A percentile compares a stretch with the other conserved stretches of the same genome.
These are phyloP conservation scores for Ocimum tenuiflorum DNA, from an alignment of 257 asterid species.

Conservation along the genomic window DNA sequence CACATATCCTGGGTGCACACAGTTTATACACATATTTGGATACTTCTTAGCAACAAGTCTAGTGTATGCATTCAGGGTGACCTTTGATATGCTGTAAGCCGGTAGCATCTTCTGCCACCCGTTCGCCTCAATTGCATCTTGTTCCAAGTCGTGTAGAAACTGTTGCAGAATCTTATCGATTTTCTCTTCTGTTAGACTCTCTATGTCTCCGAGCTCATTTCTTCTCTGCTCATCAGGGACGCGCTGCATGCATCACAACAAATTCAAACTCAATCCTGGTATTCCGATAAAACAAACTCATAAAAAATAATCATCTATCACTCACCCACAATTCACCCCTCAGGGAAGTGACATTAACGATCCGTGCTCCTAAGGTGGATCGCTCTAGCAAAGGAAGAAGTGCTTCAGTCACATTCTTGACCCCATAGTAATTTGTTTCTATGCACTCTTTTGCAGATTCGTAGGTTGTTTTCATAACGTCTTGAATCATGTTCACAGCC, in stretches of 20 bases:
- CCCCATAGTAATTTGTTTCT: conserved; percentile 66
- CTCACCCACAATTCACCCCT: conserved; percentile 65
- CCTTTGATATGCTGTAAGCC: conserved; percentile 75
- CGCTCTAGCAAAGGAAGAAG: conserved; percentile 59
- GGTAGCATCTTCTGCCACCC: conserved; percentile 86
- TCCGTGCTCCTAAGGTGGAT: conserved; percentile 57
- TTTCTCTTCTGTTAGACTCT: conserved; percentile 52
- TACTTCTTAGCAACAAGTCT: conserved; percentile 61
- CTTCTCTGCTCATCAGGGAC: conserved; percentile 52
- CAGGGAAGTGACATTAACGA: conserved; percentile 63
- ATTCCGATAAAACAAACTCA: too few species aligned
- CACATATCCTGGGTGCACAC: conserved; percentile 74
- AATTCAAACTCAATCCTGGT: not conserved
- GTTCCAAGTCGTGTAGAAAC: conserved; percentile 44
- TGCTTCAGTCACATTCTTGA: conserved; percentile 63
- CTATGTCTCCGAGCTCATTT: conserved; percentile 52
- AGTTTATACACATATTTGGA: conserved; percentile 59
- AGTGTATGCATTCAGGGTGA: conserved; percentile 62
- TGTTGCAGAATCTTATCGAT: conserved; percentile 43
- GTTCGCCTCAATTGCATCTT: conserved; percentile 44
- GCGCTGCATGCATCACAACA: conserved; percentile 36
- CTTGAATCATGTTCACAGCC: conserved; percentile 45
- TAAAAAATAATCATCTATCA: not conserved
- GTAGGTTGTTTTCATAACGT: conserved; percentile 47
- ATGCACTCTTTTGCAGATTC: conserved; percentile 54